Evolutionary conservation across 164 flowering plant genomes (phyloP).

Genomic region (Vitis rotundifolia): DNA sequence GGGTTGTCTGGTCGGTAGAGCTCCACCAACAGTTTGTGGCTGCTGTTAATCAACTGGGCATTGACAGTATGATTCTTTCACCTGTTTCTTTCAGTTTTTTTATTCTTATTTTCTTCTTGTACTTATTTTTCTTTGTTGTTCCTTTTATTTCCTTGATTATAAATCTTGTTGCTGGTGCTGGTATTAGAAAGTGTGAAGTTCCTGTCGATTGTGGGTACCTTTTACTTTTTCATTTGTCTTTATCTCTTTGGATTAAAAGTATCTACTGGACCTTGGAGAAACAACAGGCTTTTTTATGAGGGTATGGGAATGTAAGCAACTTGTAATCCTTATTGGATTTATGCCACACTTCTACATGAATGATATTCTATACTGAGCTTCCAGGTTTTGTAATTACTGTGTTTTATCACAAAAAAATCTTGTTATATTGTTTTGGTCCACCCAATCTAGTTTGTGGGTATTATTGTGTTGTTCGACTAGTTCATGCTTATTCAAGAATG

Average conservation of each 20-base stretch:
- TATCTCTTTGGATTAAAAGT: no score
- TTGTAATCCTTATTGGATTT: not conserved
- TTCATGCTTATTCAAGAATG: not conserved
- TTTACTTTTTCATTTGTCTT: no score
- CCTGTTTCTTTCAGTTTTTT: not conserved
- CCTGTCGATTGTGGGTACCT: no score
- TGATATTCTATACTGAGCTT: not conserved
- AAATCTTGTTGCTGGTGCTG: no score
- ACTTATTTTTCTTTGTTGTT: no score
- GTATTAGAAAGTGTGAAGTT: no score
- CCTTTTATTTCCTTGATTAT: not conserved
- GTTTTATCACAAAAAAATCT: not conserved
- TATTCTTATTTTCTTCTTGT: not conserved
- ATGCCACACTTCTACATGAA: not conserved
- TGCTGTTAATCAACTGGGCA: conserved; percentile 86
- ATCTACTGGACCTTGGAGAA: no score
- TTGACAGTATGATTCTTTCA: conserved; percentile 67
- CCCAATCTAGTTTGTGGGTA: not conserved
- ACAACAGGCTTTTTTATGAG: no score
- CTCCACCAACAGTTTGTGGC: conserved; percentile 90
- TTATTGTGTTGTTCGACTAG: not conserved
- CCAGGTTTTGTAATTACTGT: not conserved
- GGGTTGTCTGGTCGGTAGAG: conserved; percentile 96
- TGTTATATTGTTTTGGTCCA: not conserved
- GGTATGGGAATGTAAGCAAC: not conserved